phyloP scores from a whole-genome alignment of 2,329 filamentous ascomycete genomes.

The Stemphylium vesicarium region DNA sequence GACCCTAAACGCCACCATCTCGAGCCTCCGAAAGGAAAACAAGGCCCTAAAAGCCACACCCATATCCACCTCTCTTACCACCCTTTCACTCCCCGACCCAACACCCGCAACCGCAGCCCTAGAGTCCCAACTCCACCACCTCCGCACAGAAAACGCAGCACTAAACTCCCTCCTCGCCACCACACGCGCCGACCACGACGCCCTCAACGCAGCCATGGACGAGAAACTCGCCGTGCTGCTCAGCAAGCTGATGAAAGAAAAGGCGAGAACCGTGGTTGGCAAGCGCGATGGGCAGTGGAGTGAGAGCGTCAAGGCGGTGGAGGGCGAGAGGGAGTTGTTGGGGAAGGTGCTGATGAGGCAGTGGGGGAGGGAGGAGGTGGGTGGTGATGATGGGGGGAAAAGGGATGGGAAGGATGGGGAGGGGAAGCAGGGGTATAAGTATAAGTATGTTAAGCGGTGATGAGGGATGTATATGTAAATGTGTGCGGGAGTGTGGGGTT shows the following conservation, averaged over 20 bases:
- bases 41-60: constrained; percentile 24
- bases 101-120: constrained; percentile 14
- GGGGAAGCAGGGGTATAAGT: constrained; percentile 38
- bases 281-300: constrained; percentile 46
- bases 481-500: no score
- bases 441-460: constrained; percentile 35
- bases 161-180: constrained; percentile 28
- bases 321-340: constrained; percentile 38
- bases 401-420: constrained; percentile 26
- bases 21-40: constrained; percentile 23
- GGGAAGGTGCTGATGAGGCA: constrained; percentile 44
- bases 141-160: constrained; percentile 25
- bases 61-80: constrained; percentile 15
- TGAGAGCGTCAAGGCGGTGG: constrained; percentile 29
- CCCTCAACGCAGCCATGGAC: constrained; percentile 43
- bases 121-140: constrained; percentile 11
- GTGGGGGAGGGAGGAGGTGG: constrained; percentile 46
- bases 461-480: not conserved
- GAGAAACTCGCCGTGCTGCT: constrained; percentile 39
- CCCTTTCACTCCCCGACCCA: not conserved
- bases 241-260: constrained; percentile 40
- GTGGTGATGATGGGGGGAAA: no score
- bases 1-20: constrained; percentile 27
- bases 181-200: constrained; percentile 34
- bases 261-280: constrained; percentile 36